Conservation (phyloP, 345 rosid species). For the Melastoma malabathricum region DNA sequence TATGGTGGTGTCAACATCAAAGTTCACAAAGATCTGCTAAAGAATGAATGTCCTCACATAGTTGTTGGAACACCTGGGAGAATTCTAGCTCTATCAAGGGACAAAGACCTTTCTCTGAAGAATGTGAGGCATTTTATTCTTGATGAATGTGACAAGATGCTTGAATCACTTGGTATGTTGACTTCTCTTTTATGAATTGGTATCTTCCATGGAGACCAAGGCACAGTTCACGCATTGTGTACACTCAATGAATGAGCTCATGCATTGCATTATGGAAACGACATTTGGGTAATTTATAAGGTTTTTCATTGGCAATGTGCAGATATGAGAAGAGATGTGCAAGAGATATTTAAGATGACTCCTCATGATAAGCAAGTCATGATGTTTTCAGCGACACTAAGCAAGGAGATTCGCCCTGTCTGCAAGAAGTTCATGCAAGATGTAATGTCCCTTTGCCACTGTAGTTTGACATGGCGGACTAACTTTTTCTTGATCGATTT, state of each 20-base stretch:
- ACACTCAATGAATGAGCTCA: too few species aligned
- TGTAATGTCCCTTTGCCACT: slow-evolving; percentile 73
- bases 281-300: not conserved
- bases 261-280: too few species aligned
- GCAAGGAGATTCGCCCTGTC: slow-evolving; percentile 98
- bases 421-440: slow-evolving; percentile 99
- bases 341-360: slow-evolving; percentile 96
- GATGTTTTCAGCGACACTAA: slow-evolving; percentile 99
- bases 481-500: slow-evolving; percentile 25
- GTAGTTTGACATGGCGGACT: slow-evolving; percentile 45
- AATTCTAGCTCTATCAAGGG: slow-evolving; percentile 77
- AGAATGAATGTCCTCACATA: slow-evolving; percentile 97
- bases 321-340: slow-evolving; percentile 98
- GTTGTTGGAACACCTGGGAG: slow-evolving; percentile 99
- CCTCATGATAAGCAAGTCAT: slow-evolving; percentile 99
- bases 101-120: slow-evolving; percentile 89
- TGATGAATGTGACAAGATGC: slow-evolving; percentile 99
- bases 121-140: slow-evolving; percentile 99
- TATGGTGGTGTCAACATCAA: slow-evolving; percentile 93
- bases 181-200: too few species aligned
- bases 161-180: slow-evolving; percentile 78
- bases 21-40: slow-evolving; percentile 76
- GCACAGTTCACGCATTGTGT: too few species aligned
- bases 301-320: slow-evolving; percentile 7
- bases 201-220: too few species aligned